Base-by-base conservation (phyloP, 1,284 basidiomycete genomes). In the Apiotrichum veenhuisii region DNA sequence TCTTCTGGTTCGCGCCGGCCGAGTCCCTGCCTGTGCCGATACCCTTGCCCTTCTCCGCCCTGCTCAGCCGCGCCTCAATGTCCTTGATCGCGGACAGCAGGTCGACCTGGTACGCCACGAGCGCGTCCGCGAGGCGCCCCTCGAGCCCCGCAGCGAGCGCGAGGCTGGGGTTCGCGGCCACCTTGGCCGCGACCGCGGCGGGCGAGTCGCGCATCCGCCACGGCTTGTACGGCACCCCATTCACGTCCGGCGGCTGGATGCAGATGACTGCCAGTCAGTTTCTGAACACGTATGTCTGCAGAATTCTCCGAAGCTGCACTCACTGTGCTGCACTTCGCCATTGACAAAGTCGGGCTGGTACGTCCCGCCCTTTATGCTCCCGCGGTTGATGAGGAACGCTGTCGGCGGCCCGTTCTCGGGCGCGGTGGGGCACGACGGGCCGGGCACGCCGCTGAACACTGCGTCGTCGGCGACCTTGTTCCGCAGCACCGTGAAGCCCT, bases 211-310 rank as follows among this genome's bases (percentile, higher is more conserved):
- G 66, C 23, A 78, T 51, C 40, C 77, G 59, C 69, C 75, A 73
- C 1, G 77, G 70, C 36, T 61, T 65, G 53, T 76, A 77, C 9
- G 71, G 62, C 49, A 63, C 52, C 18, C 69, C 73, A 30, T 68
- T 61, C 23, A 62, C 65, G 7, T 71, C 67, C 10, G 66, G 65
- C 17, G 74, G 73, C 34, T 76, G 63, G 60, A 77, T 59, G 60
- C 77, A 78, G 57, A 78, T 78, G 59, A 77, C 77, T 77, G 51
- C 9, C n/a, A n/a, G n/a, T n/a, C n/a, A n/a, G n/a, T n/a, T n/a
- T n/a, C n/a, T n/a, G n/a, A n/a, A 20, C 9, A 12, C 17, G 44
- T 20, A 11, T 3, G 40, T 48, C 15, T 48, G 50, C n/a, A 34
- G 25, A 14, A 15, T 11, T 41, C n/a, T 27, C 11, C 22, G 17